These are phyloP conservation scores for Thraustochytrium sp. DNA, from an alignment of 352 stramenopile species.

Conservation along the genomic window DNA sequence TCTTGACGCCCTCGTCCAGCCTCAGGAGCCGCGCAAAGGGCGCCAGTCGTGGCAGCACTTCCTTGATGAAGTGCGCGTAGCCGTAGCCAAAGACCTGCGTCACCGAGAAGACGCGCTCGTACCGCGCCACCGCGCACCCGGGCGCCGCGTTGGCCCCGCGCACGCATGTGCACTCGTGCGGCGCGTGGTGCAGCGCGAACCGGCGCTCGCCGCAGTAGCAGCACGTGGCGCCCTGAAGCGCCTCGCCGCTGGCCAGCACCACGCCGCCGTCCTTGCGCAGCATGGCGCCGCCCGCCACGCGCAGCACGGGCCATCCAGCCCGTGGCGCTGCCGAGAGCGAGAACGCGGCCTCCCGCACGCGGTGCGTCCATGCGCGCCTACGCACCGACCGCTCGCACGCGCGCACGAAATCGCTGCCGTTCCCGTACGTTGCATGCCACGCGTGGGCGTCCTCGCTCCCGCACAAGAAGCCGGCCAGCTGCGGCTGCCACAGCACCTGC, in stretches of 20 bases:
- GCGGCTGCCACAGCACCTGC: not conserved
- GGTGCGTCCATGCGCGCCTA: not conserved
- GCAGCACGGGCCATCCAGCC: not conserved
- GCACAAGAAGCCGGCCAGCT: not conserved
- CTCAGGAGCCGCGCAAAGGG: not conserved
- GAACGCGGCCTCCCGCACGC: not conserved
- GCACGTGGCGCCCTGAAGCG: not conserved
- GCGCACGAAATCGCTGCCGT: not conserved
- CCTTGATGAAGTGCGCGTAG: slow-evolving; percentile 36
- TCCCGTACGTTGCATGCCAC: not conserved
- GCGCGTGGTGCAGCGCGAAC: not conserved
- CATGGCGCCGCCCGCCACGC: not conserved
- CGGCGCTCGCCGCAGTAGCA: not conserved
- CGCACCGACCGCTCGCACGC: too few relatives aligned
- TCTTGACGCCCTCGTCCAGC: not conserved
- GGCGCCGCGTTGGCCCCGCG: not conserved
- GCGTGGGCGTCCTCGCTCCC: not conserved
- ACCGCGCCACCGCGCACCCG: not conserved
- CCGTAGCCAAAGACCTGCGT: slow-evolving; percentile 18
- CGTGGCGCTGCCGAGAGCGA: not conserved
- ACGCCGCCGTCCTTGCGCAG: not conserved
- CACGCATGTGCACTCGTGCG: not conserved
- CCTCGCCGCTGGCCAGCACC: not conserved
- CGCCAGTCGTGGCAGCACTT: not conserved
- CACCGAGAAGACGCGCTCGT: not conserved